A percentile compares a stretch with the other conserved stretches of the same genome.
Evolutionary conservation across 2,329 filamentous ascomycete genomes (phyloP).

Genomic region (Ustulina deusta): DNA sequence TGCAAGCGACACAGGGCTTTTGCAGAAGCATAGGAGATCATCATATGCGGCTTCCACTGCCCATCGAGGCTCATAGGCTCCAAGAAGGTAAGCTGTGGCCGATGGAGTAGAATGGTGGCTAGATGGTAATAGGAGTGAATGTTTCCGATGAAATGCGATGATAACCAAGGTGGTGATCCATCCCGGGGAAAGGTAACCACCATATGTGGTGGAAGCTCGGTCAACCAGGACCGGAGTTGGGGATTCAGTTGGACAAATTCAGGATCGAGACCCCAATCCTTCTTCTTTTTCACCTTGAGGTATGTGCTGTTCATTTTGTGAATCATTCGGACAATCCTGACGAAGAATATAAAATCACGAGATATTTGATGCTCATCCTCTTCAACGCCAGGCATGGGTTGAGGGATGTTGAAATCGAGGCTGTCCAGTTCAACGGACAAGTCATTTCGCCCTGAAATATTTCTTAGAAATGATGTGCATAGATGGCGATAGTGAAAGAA

Average conservation of each 20-base stretch:
- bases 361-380: conserved; percentile 81
- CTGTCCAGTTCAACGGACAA: conserved; percentile 79
- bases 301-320: conserved; percentile 82
- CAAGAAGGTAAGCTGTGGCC: conserved; percentile 84
- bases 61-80: conserved; percentile 77
- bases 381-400: conserved; percentile 74
- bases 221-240: conserved; percentile 79
- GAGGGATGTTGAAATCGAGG: conserved; percentile 78
- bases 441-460: conserved; percentile 76
- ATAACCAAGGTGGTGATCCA: conserved; percentile 83
- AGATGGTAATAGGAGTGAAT: conserved; percentile 91
- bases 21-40: conserved; percentile 84
- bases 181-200: conserved; percentile 81
- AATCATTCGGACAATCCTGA: conserved; percentile 81
- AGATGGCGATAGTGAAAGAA: not conserved
- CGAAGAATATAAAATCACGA: conserved; percentile 85
- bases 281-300: conserved; percentile 75
- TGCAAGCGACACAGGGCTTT: conserved; percentile 88
- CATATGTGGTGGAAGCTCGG: conserved; percentile 82
- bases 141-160: conserved; percentile 89
- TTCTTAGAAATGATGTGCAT: conserved; percentile 22
- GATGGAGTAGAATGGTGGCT: conserved; percentile 85
- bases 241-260: conserved; percentile 84
- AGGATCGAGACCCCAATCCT: conserved; percentile 89
- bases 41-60: conserved; percentile 89